A percentile compares a stretch with the other conserved stretches of the same genome.
Conservation (phyloP, 805 yeast genomes). For the Tetrapisispora pingtungensis region DNA sequence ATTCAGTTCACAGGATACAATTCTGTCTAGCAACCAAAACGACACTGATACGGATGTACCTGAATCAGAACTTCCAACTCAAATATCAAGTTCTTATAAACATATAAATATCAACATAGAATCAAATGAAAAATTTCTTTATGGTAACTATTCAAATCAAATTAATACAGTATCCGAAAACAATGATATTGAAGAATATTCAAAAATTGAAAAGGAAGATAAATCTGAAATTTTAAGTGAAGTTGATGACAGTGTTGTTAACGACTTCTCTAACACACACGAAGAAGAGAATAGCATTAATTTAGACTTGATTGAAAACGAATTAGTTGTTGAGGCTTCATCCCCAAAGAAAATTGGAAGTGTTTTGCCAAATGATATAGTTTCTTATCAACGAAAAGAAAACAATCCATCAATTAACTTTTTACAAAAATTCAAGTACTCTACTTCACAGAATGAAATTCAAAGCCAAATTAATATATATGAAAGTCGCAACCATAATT, state of each 20-base stretch:
- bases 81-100: conserved; percentile 18
- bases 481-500: too few species aligned
- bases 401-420: background rate
- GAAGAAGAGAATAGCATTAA: background rate
- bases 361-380: too few species aligned
- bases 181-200: too few species aligned
- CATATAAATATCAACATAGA: background rate
- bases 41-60: conserved; percentile 20
- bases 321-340: background rate
- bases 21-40: background rate
- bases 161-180: too few species aligned
- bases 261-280: background rate
- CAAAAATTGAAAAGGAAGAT: conserved; percentile 6
- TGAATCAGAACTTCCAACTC: conserved; percentile 21
- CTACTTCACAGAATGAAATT: background rate
- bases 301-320: background rate
- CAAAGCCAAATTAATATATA: too few species aligned
- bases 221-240: conserved; percentile 9
- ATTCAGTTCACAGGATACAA: background rate
- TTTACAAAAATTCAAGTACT: background rate
- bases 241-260: background rate
- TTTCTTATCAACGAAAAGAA: too few species aligned
- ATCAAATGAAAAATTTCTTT: too few species aligned
- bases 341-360: background rate
- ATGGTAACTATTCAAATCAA: too few species aligned